Evolutionary conservation across 2,329 filamentous ascomycete species (phyloP).

Genomic region (Neocucurbitaria cava): DNA sequence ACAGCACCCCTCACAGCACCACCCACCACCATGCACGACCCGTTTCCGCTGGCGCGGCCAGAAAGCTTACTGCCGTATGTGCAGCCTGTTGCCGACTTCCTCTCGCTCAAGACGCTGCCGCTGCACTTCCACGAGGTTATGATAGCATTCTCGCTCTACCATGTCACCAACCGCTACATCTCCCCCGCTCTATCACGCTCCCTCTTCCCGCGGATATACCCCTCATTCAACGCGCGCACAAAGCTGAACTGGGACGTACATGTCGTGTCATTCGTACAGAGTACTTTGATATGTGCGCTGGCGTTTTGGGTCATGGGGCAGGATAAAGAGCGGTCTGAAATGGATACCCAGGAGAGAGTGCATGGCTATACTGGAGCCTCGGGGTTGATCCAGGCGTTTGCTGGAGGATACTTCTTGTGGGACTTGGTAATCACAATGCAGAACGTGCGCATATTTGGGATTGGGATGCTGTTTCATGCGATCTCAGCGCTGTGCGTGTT

Average conservation of each 20-base stretch:
- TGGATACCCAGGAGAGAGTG: constrained; percentile 72
- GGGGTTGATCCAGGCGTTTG: constrained; percentile 78
- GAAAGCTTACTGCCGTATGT: constrained; percentile 62
- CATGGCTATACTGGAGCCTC: constrained; percentile 78
- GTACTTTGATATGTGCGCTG: constrained; percentile 71
- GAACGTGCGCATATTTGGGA: constrained; percentile 74
- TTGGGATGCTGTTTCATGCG: constrained; percentile 80
- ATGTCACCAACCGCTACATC: constrained; percentile 69
- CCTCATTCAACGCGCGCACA: constrained; percentile 66
- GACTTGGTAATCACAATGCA: constrained; percentile 74
- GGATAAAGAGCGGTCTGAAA: constrained; percentile 71
- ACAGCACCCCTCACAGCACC: constrained; percentile 11
- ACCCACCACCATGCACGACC: constrained; percentile 69
- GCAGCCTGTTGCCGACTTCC: constrained; percentile 68
- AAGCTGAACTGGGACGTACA: constrained; percentile 85
- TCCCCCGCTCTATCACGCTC: constrained; percentile 70
- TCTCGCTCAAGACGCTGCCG: constrained; percentile 71
- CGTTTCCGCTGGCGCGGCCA: constrained; percentile 69
- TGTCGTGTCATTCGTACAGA: constrained; percentile 83
- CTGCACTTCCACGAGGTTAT: constrained; percentile 80
- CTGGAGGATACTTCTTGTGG: constrained; percentile 84
- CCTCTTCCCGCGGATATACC: constrained; percentile 70
- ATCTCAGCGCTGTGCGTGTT: constrained; percentile 77
- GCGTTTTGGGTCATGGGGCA: constrained; percentile 74
- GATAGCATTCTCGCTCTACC: constrained; percentile 71